Base-by-base conservation (phyloP, 78 protist genomes). In the Dictyostelium firmibasis region DNA sequence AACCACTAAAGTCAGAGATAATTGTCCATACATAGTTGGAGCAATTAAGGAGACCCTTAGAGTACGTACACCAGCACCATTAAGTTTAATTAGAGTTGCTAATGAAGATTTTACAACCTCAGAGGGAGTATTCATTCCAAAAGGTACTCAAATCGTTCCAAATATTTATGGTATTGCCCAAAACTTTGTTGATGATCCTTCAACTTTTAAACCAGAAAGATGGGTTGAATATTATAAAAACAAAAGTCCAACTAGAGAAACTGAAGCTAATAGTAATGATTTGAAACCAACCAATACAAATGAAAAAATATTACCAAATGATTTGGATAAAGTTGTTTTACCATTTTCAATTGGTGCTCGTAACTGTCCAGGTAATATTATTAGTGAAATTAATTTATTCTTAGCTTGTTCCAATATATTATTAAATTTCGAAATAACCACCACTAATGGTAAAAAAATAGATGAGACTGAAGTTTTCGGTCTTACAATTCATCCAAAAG, bases 401-500 rank as follows among this genome's bases (percentile, higher is more conserved):
- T 31, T 74, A 4, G 78, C 86, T 11, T 88, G 78, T 11, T 13
- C 93, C 4, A 88, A 88, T 25, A 88, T 88, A 20, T 57, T 88
- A 13, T 50, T 88, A 53, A 88, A 88, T 20, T 88, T 78, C 41
- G 7, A 53, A 4, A 8, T 86, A 3, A 25, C 1, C 7, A 41
- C 92, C 14, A 13, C 57, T 9, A 77, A 77, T 76, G 72, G 72
- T 0, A 74, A 77, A 57, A 81, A 41, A 31, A 38, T 81, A n/a
- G 93, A 87, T 8, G 86, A 87, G 23, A 78, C 93, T 20, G 93
- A 87, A 27, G 78, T 87, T 36, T 79, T 87, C 79, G 86, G 85
- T 38, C 13, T 87, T 2, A 78, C 93, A 2, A 33, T 78, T 25
- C 86, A 87, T 44, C 93, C 93, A n/a, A 76, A 64, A 14, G 33